Base-by-base conservation (phyloP, 176 grass and related monocot genomes). In the Tillandsia fasciculata region DNA sequence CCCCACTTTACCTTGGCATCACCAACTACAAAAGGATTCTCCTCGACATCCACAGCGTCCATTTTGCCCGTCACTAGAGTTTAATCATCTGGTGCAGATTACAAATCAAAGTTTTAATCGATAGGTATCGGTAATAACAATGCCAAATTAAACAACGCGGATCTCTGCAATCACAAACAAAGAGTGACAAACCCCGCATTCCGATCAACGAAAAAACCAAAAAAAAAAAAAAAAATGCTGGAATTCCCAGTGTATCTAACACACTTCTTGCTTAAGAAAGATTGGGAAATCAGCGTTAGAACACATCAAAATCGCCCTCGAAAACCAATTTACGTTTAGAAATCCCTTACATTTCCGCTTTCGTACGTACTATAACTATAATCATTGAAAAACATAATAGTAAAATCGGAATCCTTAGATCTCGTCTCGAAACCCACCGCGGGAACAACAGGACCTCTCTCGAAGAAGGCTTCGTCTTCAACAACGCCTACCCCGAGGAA, bases 1-100 rank as follows among this genome's bases (percentile, higher is more conserved):
- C 33, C 6, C 33, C 33, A 6, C 33, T 42, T 8, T 85, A 96
- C 91, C 87, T 96, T 96, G 33, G 91, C 87, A 85, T 96, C 84
- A 73, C 76, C 84, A 64, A 73, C 79, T 70, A 88, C 64, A 69
- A 96, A 91, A 71, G 77, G 78, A 79, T 78, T 66, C 76, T 88
- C 91, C 51, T 96, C 91, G 2, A 57, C 68, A 64, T 88, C 91
- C 42, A 83, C 79, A 58, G 59, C 71, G 59, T 91, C 87, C 91
- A 83, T 91, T 20, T 20, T 87, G 70, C 65, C 48, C 57, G 73
- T 49, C 63, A 77, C 23, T 49, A 72, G 8, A 75, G 54, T 76
- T 63, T 52, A 54, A 70, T 70, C 83, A 84, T 73, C 86, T 87
- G 65, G 13, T 68, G 69, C 74, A 72, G 63, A 89, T 69, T 50